Percentiles rank a stretch among this genome's conserved stretches.
Conservation (phyloP, 805 yeast species). For the Metschnikowia drakensbergensis region DNA sequence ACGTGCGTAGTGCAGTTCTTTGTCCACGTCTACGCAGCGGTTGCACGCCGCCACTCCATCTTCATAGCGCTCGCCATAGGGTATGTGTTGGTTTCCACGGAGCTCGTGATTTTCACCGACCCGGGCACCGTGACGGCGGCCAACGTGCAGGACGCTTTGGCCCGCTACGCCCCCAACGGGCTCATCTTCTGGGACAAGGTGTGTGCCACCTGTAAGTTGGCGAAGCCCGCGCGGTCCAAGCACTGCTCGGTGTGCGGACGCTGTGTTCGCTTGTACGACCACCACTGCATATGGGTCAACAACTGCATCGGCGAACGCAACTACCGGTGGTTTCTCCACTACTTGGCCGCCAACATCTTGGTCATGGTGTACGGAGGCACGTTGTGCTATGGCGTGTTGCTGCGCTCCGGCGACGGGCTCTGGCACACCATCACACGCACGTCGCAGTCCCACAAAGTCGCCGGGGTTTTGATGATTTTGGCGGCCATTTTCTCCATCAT, state of each 20-base stretch:
- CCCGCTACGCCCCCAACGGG: conserved; percentile 40
- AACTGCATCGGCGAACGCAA: conserved; percentile 73
- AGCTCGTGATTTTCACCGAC: conserved; percentile 36
- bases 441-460: conserved; percentile 30
- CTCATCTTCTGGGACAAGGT: conserved; percentile 47
- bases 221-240: conserved; percentile 60
- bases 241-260: conserved; percentile 59
- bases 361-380: conserved; percentile 41
- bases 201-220: conserved; percentile 46
- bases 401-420: conserved; percentile 8
- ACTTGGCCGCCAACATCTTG: conserved; percentile 42
- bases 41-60: conserved; percentile 15
- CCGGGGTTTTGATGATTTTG: conserved; percentile 44
- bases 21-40: conserved; percentile 22
- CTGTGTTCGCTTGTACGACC: conserved; percentile 51
- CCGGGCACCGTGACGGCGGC: conserved; percentile 37
- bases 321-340: conserved; percentile 55
- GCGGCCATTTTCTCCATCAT: conserved; percentile 43
- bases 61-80: conserved; percentile 31
- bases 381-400: conserved; percentile 20
- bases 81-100: conserved; percentile 32
- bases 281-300: conserved; percentile 64
- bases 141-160: conserved; percentile 11
- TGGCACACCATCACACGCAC: conserved; percentile 26
- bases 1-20: conserved; percentile 33